Base-by-base conservation (phyloP, 805 yeast species). In the Candida germanica region DNA sequence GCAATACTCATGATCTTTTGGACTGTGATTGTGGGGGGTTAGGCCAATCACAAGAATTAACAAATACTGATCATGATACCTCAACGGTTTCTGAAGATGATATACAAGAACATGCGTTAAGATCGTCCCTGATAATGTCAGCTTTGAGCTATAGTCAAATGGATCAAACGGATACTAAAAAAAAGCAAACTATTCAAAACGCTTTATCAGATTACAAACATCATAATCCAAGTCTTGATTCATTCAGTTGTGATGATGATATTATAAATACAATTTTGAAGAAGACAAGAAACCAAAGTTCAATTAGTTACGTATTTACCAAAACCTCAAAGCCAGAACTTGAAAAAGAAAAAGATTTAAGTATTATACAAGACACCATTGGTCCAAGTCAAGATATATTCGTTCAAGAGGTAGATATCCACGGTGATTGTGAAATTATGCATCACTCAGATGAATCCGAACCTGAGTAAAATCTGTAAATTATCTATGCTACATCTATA, bases 1-100 rank as follows among this genome's bases (percentile, higher is more conserved):
- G 86, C 43, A 81, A 82, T 47, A 88, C 96, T 0, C 95, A 88
- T 56, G 94, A 83, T 46, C 57, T 87, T 40, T 71, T 84, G 37
- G 78, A 67, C 16, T 85, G 93, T 60, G 46, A 61, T 20, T 83
- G 91, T 56, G 43, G 48, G 0, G 87, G 88, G 0, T 58, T 48
- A 3, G 50, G 46, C 14, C 39, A 40, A 16, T 43, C 23, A 16
- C 39, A 30, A 15, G 12, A 19, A 13, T 6, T 10, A 20, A n/a
- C 19, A 15, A 28, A 34, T 11, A 21, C 15, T 12, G 32, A 25
- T 8, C n/a, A n/a, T 19, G 19, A 5, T 21, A 19, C 22, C 5
- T 26, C 36, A n/a, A 21, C 19, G 5, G 16, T 15, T 15, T 15
- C 18, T 4, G 19, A 27, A 3, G 24, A 21, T 12, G 26, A 26